phyloP scores from a whole-genome alignment of 495 filamentous ascomycete genomes.

The Penicillium argentinense region DNA sequence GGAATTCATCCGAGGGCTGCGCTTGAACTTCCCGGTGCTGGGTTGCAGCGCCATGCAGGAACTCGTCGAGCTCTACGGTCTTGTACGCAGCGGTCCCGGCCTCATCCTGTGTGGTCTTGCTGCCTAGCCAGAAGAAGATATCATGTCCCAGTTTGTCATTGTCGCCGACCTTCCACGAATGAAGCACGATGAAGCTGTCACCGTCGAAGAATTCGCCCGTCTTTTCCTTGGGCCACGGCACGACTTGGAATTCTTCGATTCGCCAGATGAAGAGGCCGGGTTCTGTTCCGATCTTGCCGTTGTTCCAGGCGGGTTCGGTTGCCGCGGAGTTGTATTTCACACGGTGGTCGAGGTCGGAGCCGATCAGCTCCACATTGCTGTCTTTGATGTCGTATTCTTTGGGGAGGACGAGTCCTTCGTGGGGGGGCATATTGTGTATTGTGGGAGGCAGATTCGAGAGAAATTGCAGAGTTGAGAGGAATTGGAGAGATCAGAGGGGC shows the following conservation, averaged over 20 bases:
- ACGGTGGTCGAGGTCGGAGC: conserved; percentile 57
- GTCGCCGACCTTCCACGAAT: conserved; percentile 51
- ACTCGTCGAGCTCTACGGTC: conserved; percentile 65
- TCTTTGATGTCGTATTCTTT: conserved; percentile 62
- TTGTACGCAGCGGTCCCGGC: conserved; percentile 65
- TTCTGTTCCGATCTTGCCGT: conserved; percentile 43
- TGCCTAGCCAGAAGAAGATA: conserved; percentile 62
- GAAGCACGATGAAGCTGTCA: conserved; percentile 62
- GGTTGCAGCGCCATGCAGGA: conserved; percentile 55
- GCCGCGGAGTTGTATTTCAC: conserved; percentile 62
- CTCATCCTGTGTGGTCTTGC: conserved; percentile 60
- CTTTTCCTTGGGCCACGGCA: conserved; percentile 54
- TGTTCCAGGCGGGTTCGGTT: conserved; percentile 63
- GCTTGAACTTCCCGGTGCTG: conserved; percentile 60
- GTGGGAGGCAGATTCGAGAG: neutral
- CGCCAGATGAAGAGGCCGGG: conserved; percentile 58
- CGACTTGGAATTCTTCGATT: conserved; percentile 61
- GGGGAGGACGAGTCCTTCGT: conserved; percentile 55
- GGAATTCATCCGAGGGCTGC: conserved; percentile 56
- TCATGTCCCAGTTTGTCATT: conserved; percentile 55
- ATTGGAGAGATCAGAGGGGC: no score
- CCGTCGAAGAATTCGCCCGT: conserved; percentile 60
- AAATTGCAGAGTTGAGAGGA: neutral
- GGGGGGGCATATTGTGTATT: conserved; percentile 49
- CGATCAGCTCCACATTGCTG: conserved; percentile 62